A percentile compares a stretch with the other conserved stretches of the same genome.
These are phyloP conservation scores for Castanea crenata DNA, from an alignment of 306 rosid species.

Conservation along the genomic window DNA sequence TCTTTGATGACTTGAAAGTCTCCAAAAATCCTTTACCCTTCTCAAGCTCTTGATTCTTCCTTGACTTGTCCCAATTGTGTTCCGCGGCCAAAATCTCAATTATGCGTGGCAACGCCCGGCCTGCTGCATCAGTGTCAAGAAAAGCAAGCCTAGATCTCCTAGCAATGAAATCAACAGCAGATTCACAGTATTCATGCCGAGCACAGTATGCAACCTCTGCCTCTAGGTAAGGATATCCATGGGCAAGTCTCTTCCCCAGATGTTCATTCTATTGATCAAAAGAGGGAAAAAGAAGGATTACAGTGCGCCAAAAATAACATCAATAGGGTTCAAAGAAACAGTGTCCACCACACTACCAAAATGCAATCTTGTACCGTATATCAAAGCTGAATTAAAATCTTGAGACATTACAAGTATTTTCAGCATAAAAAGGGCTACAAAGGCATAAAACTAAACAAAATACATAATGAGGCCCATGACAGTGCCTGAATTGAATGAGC, in stretches of 20 bases:
- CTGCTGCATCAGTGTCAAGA: slow-evolving; percentile 95
- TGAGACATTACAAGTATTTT: not conserved
- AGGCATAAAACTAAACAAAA: not conserved
- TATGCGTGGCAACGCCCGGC: slow-evolving; percentile 78
- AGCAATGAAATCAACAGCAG: slow-evolving; percentile 94
- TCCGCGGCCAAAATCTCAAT: slow-evolving; percentile 78
- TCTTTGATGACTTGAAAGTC: slow-evolving; percentile 86
- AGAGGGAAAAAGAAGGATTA: slow-evolving; percentile 9
- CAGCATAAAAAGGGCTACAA: not conserved
- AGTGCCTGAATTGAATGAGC: not conserved
- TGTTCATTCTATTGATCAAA: slow-evolving; percentile 56
- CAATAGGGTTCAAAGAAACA: not conserved
- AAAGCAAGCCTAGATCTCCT: slow-evolving; percentile 95
- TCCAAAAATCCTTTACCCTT: slow-evolving; percentile 62
- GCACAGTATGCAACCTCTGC: slow-evolving; percentile 99
- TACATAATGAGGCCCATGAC: not conserved
- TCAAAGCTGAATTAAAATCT: not conserved
- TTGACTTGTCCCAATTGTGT: slow-evolving; percentile 82
- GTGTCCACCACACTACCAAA: not conserved
- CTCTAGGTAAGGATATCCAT: slow-evolving; percentile 91
- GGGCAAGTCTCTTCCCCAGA: slow-evolving; percentile 94
- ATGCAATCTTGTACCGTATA: not conserved
- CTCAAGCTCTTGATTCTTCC: slow-evolving; percentile 69
- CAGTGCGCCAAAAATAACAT: not conserved
- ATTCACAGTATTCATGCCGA: slow-evolving; percentile 91